phyloP scores from a whole-genome alignment of 2,329 filamentous ascomycete genomes.

The Emergomyces pasteurianus region DNA sequence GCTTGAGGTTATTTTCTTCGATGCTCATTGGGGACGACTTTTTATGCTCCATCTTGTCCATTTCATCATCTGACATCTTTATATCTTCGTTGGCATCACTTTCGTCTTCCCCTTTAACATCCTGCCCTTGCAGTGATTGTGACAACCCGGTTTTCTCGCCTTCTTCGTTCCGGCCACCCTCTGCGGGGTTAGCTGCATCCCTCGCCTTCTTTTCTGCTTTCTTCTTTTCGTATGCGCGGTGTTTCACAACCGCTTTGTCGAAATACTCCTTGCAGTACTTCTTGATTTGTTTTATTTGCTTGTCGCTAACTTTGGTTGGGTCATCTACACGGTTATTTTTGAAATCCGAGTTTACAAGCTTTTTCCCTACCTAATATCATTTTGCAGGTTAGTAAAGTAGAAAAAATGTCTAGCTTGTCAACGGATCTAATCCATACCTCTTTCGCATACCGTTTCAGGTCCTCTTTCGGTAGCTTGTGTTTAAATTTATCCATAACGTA shows the following conservation, averaged over 20 bases:
- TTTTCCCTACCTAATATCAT: conserved; percentile 55
- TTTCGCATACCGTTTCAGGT: conserved; percentile 53
- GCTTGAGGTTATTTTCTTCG: conserved; percentile 41
- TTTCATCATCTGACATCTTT: conserved; percentile 33
- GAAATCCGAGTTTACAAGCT: conserved; percentile 82
- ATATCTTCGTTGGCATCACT: conserved; percentile 18
- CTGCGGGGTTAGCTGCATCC: conserved; percentile 7
- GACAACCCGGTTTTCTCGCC: conserved; percentile 11
- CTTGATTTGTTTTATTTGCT: conserved; percentile 72
- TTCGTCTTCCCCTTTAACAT: conserved; percentile 10
- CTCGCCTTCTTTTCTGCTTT: conserved; percentile 39
- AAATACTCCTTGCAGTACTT: conserved; percentile 75
- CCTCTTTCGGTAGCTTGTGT: conserved; percentile 73
- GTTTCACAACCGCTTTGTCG: conserved; percentile 73
- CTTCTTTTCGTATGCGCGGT: conserved; percentile 53
- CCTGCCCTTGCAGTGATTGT: conserved; percentile 13
- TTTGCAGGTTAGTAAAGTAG: conserved; percentile 41
- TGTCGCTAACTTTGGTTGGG: conserved; percentile 62
- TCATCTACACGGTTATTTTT: conserved; percentile 79
- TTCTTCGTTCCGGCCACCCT: not conserved
- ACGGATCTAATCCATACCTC: conserved; percentile 35
- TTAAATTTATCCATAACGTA: conserved; percentile 78
- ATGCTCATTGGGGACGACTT: conserved; percentile 37
- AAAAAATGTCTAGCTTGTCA: conserved; percentile 35
- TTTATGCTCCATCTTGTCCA: conserved; percentile 29